Evolutionary conservation across 2,329 filamentous ascomycete genomes (phyloP), one percentile per base, ranked within the genome.

Genomic region (Venturiaceae sp.): DNA sequence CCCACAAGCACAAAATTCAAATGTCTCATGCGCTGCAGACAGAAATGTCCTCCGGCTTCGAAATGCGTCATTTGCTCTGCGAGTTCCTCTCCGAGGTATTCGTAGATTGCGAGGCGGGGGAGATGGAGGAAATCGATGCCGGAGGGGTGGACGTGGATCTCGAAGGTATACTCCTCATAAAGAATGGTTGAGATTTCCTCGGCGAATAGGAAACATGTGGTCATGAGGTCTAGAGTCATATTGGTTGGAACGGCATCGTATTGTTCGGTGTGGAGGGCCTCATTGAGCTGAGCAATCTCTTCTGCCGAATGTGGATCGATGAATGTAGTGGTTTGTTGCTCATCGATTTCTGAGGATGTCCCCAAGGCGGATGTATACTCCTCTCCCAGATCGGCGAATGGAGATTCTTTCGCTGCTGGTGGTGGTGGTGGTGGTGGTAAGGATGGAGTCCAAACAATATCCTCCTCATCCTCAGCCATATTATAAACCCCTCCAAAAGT

Each of bases 91-190:
- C 55, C 55, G 30, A 32, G 34, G 16, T 32, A 19, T 16, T 57
- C 41, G 30, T 30, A 33, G 9, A 41, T 57, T 3, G 14, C 3
- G 55, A 57, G 50, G 3, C 30, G 55, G n/a, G 39, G 28, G 1
- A 57, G 30, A 19, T 50, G 39, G 41, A 57, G 55, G 11, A 57
- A 44, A 7, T 57, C 55, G 28, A 57, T 32, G 14, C 39, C 39
- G 30, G 33, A 21, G 55, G 14, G n/a, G 44, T 37, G 41, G 19
- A 57, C 32, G 41, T 32, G 55, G 28, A 57, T 37, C 2, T 57
- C 55, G 34, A 57, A 57, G 30, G 55, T 57, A 13, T 57, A 57
- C 28, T 57, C 55, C 23, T 57, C 55, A 41, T 47, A 57, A 8
- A 57, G 26, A 13, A 52, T 50, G 6, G 26, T 50, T 14, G 55